phyloP scores from a whole-genome alignment of 306 rosid genomes.

The Vicia sativa region DNA sequence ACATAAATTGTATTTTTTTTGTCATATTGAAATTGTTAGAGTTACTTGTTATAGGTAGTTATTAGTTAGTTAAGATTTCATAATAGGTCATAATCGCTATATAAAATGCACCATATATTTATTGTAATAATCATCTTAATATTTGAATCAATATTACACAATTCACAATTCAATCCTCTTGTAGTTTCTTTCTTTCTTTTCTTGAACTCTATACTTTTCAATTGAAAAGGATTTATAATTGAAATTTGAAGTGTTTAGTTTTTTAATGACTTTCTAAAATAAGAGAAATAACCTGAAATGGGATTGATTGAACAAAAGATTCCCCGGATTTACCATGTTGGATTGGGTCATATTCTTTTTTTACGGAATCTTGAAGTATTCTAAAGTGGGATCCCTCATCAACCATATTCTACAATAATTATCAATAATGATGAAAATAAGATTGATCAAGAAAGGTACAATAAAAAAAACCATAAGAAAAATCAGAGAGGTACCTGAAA shows the following conservation, averaged over 20 bases:
- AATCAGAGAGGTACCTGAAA: constrained; percentile 35
- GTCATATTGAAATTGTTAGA: background rate
- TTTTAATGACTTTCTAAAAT: background rate
- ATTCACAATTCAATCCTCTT: too few species aligned
- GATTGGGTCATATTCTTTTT: constrained; percentile 11
- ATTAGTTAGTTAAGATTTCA: too few species aligned
- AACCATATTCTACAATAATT: constrained; percentile 36
- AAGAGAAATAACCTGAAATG: constrained; percentile 43
- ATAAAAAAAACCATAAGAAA: background rate
- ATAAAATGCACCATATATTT: too few species aligned
- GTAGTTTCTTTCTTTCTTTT: too few species aligned
- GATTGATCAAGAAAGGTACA: background rate
- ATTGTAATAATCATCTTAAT: too few species aligned
- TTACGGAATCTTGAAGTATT: constrained; percentile 19
- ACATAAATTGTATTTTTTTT: background rate
- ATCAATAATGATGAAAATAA: background rate
- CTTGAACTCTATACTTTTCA: too few species aligned
- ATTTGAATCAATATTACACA: too few species aligned
- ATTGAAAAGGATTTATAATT: too few species aligned
- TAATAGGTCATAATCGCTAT: too few species aligned
- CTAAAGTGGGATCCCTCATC: constrained; percentile 2
- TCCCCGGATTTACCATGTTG: constrained; percentile 44
- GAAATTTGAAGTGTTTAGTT: too few species aligned
- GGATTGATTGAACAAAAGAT: constrained; percentile 39
- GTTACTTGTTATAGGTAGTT: too few species aligned